Conservation (phyloP, 805 yeast species). For the Metahyphopichia silvanorum region DNA sequence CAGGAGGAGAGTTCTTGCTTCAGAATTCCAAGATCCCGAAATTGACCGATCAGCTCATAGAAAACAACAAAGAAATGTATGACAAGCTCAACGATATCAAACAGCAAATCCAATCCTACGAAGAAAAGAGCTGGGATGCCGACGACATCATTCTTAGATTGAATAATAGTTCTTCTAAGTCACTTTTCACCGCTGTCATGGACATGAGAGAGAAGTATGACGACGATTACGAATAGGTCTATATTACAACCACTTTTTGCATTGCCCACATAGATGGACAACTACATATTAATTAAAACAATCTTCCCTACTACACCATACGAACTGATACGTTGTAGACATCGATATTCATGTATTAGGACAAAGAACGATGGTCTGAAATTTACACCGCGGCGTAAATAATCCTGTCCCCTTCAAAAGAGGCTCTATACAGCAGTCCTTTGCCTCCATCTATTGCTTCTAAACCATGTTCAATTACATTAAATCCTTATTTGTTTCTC, state of each 20-base stretch:
- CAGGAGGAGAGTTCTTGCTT: constrained; percentile 29
- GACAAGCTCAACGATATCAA: constrained; percentile 15
- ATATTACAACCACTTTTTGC: no score
- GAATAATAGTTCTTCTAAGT: constrained; percentile 9
- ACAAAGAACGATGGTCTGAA: no score
- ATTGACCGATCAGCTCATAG: constrained; percentile 20
- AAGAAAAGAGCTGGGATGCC: constrained; percentile 34
- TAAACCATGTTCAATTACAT: not conserved
- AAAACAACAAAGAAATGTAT: constrained; percentile 16
- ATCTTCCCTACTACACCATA: no score
- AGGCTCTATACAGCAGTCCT: no score
- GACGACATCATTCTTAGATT: constrained; percentile 38
- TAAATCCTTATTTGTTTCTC: not conserved
- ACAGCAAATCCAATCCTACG: constrained; percentile 26
- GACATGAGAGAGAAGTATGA: constrained; percentile 18
- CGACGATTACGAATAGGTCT: constrained; percentile 20
- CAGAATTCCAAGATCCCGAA: constrained; percentile 40
- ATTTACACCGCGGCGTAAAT: no score
- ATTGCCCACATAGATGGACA: no score
- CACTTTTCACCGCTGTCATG: constrained; percentile 24
- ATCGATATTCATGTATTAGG: no score
- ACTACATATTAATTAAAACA: no score
- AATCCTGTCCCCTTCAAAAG: no score
- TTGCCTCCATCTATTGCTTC: no score
- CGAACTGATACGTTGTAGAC: no score